Conservation (phyloP, 345 rosid species). For the Abelmoschus esculentus region DNA sequence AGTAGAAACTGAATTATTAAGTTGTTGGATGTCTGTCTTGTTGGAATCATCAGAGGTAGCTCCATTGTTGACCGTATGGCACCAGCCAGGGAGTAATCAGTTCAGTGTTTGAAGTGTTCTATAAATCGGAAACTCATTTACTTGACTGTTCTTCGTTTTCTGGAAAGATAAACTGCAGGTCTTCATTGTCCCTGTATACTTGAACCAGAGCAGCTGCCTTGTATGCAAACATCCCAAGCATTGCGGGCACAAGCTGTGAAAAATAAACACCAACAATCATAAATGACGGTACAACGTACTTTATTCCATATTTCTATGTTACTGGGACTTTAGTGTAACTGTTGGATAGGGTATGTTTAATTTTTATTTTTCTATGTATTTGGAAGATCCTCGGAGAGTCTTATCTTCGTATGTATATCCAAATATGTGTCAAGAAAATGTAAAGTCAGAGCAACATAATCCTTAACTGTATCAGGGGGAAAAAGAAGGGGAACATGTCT, state of each 20-base stretch:
- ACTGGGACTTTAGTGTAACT: not conserved
- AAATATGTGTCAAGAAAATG: not conserved
- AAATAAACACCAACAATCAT: not conserved
- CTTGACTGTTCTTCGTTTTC: conserved; percentile 35
- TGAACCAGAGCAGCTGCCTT: conserved; percentile 95
- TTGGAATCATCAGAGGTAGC: not conserved
- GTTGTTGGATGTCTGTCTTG: not conserved
- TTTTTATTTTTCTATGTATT: not conserved
- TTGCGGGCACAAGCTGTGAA: conserved; percentile 73
- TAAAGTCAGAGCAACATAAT: not conserved
- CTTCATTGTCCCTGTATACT: conserved; percentile 89
- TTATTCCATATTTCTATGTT: not conserved
- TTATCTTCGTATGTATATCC: not conserved
- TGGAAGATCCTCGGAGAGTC: not conserved
- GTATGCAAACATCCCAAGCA: conserved; percentile 86
- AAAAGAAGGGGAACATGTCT: not conserved
- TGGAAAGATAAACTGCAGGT: conserved; percentile 59
- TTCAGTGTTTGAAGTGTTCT: not conserved
- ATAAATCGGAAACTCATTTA: conserved; percentile 11
- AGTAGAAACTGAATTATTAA: not conserved
- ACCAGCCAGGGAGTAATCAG: not conserved
- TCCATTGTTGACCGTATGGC: not conserved
- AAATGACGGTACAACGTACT: not conserved
- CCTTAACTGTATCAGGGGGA: not conserved
- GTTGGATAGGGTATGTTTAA: not conserved